A percentile compares a stretch with the other conserved stretches of the same genome.
These are phyloP conservation scores for Aspergillus melleus DNA, from an alignment of 2,329 filamentous ascomycete genomes.

Conservation along the genomic window DNA sequence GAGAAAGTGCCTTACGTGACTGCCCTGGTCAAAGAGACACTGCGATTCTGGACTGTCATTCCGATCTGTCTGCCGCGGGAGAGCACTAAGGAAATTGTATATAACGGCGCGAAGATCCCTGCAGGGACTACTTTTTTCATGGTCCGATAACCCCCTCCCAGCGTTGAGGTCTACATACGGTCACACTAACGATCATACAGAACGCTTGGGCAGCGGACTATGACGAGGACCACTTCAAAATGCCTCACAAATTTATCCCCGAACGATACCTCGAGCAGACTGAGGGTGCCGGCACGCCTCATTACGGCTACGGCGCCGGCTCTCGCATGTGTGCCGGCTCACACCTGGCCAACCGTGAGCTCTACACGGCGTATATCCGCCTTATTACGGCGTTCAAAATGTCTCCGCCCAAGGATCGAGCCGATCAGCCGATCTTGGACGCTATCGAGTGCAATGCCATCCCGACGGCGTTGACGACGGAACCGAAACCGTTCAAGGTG, in stretches of 20 bases:
- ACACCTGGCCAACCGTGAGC: slow-evolving; percentile 63
- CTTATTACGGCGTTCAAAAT: slow-evolving; percentile 61
- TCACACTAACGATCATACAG: slow-evolving; percentile 30
- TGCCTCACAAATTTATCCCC: slow-evolving; percentile 64
- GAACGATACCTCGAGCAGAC: slow-evolving; percentile 65
- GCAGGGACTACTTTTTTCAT: slow-evolving; percentile 79
- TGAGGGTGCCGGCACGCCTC: slow-evolving; percentile 56
- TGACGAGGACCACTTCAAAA: slow-evolving; percentile 66
- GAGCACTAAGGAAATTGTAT: slow-evolving; percentile 71
- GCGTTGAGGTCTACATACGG: too few relatives aligned
- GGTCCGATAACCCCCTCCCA: slow-evolving; percentile 40
- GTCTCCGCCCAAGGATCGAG: slow-evolving; percentile 42
- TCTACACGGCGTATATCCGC: slow-evolving; percentile 61
- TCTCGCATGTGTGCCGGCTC: slow-evolving; percentile 64
- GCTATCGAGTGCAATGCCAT: slow-evolving; percentile 58
- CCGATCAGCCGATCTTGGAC: slow-evolving; percentile 56
- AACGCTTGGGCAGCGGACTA: slow-evolving; percentile 76
- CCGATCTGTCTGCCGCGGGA: slow-evolving; percentile 74
- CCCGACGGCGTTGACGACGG: slow-evolving; percentile 60
- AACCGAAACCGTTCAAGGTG: slow-evolving; percentile 64
- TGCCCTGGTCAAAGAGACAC: slow-evolving; percentile 73
- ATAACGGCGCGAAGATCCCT: slow-evolving; percentile 66
- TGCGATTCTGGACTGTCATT: slow-evolving; percentile 78
- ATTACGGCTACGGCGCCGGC: slow-evolving; percentile 64
- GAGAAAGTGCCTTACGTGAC: slow-evolving; percentile 77